A percentile compares a stretch with the other conserved stretches of the same genome.
Evolutionary conservation across 805 yeast species (phyloP).

Genomic region (Candida maris): DNA sequence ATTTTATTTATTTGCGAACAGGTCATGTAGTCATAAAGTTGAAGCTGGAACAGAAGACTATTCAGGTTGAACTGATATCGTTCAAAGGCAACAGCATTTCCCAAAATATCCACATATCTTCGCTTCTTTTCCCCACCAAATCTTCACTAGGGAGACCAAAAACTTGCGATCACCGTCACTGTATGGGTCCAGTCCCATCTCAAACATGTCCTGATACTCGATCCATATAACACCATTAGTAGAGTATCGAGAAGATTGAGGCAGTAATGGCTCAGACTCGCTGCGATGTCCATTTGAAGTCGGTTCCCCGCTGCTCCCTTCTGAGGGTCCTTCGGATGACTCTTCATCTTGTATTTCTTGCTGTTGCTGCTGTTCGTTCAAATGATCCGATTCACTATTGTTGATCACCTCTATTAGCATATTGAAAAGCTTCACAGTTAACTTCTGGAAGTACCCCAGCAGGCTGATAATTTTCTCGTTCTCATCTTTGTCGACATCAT

Average conservation of each 20-base stretch:
- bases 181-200: slow-evolving; percentile 59
- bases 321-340: slow-evolving; percentile 7
- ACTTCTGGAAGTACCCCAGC: slow-evolving; percentile 50
- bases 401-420: slow-evolving; percentile 36
- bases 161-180: slow-evolving; percentile 44
- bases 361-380: slow-evolving; percentile 10
- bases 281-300: slow-evolving; percentile 9
- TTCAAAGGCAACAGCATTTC: slow-evolving; percentile 32
- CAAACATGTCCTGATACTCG: slow-evolving; percentile 45
- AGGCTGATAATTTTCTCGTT: slow-evolving; percentile 28
- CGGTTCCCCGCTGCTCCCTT: slow-evolving; percentile 8
- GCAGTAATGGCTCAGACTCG: slow-evolving; percentile 10
- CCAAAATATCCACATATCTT: slow-evolving; percentile 37
- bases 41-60: slow-evolving; percentile 6
- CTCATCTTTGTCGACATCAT: slow-evolving; percentile 19
- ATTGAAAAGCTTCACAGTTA: slow-evolving; percentile 42
- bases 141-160: slow-evolving; percentile 36
- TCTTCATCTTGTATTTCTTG: slow-evolving; percentile 8
- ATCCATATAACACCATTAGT: slow-evolving; percentile 23
- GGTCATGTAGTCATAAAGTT: neutral
- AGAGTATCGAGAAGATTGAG: slow-evolving; percentile 3
- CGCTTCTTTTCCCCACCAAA: slow-evolving; percentile 46
- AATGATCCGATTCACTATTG: slow-evolving; percentile 26
- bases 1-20: neutral
- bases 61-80: too few species aligned